phyloP scores from a whole-genome alignment of 768 basidiomycete species.

The Podaxis carcinomalis region DNA sequence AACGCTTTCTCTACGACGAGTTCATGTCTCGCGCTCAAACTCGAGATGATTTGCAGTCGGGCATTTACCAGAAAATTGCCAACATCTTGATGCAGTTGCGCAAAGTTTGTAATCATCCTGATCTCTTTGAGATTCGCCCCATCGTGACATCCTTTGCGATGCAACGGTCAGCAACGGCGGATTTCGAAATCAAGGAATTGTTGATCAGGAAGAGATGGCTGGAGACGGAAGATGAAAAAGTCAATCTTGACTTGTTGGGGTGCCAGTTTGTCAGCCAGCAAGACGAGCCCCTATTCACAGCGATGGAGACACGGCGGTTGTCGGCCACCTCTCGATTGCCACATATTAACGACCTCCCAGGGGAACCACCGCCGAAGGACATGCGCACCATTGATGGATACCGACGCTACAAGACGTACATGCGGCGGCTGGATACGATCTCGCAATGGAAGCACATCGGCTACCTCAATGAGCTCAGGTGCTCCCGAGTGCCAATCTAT shows the following conservation, averaged over 20 bases:
- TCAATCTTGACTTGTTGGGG: conserved; percentile 63
- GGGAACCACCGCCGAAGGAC: conserved; percentile 69
- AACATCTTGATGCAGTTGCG: conserved; percentile 98
- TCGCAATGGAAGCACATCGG: conserved; percentile 67
- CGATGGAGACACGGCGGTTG: conserved; percentile 49
- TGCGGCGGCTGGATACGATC: conserved; percentile 45
- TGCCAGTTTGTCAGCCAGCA: conserved; percentile 58
- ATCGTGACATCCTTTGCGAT: conserved; percentile 74
- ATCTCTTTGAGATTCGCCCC: conserved; percentile 87
- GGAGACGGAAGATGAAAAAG: conserved; percentile 41
- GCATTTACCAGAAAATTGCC: conserved; percentile 83
- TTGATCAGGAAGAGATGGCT: conserved; percentile 75
- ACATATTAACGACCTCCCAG: conserved; percentile 47
- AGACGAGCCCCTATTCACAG: conserved; percentile 46
- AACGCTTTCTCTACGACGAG: conserved; percentile 94
- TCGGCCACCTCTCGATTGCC: conserved; percentile 58
- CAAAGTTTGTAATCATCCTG: conserved; percentile 94
- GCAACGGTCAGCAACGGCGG: conserved; percentile 69
- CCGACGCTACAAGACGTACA: conserved; percentile 44
- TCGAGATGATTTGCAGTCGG: conserved; percentile 75
- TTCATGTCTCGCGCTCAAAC: conserved; percentile 91
- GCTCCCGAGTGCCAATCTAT: conserved; percentile 43
- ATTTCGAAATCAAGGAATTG: conserved; percentile 85
- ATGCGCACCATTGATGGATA: conserved; percentile 74
- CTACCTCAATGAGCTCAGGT: conserved; percentile 73